Evolutionary conservation across 148 eudicot species (phyloP).

Genomic region (Nyssa sinensis): DNA sequence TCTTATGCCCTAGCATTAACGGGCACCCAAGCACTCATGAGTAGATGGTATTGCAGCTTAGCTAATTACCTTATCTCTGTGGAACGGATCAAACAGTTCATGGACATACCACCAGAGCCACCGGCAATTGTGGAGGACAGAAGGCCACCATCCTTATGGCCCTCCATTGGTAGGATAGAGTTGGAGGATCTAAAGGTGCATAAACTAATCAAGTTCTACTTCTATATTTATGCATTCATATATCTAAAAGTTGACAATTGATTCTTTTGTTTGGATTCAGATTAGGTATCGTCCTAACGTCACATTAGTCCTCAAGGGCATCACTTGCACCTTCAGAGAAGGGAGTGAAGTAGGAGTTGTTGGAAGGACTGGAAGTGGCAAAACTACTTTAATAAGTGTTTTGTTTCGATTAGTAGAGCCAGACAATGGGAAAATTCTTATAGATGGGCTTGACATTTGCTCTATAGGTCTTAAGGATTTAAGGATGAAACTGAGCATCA

Average conservation of each 20-base stretch:
- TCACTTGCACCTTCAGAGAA: constrained; percentile 55
- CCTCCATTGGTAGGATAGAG: constrained; percentile 49
- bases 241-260: neutral
- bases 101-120: constrained; percentile 64
- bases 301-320: constrained; percentile 66
- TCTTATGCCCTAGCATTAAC: constrained; percentile 65
- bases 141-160: constrained; percentile 57
- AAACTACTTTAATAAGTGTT: constrained; percentile 66
- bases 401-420: constrained; percentile 67
- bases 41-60: constrained; percentile 53
- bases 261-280: constrained; percentile 28
- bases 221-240: neutral
- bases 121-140: constrained; percentile 42
- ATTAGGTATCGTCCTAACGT: constrained; percentile 53
- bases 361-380: constrained; percentile 75
- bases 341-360: constrained; percentile 60
- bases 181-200: constrained; percentile 49
- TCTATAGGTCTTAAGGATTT: constrained; percentile 59
- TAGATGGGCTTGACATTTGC: constrained; percentile 59
- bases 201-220: neutral
- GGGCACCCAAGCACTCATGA: constrained; percentile 49
- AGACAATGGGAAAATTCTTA: constrained; percentile 40
- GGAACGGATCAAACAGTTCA: constrained; percentile 72
- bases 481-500: constrained; percentile 52
- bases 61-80: constrained; percentile 60